Percentiles rank a stretch among this genome's conserved stretches.
phyloP scores from a whole-genome alignment of 305 asterid genomes.

The Rubia balearica region DNA sequence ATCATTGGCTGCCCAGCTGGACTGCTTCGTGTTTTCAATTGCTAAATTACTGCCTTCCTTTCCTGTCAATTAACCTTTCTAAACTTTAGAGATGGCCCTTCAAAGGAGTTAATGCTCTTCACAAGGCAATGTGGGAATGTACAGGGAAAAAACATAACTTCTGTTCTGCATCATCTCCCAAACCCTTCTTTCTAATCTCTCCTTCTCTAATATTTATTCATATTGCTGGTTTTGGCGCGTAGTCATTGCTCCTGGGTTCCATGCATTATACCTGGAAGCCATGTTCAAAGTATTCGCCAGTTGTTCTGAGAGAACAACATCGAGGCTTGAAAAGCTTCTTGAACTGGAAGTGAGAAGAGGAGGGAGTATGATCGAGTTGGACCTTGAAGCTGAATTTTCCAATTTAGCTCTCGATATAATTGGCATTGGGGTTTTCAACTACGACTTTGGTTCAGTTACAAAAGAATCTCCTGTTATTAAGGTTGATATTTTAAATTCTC shows the following conservation, averaged over 20 bases:
- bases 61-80: no score
- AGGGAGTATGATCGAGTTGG: slow-evolving; percentile 52
- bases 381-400: slow-evolving; percentile 91
- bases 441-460: slow-evolving; percentile 88
- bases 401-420: slow-evolving; percentile 89
- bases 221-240: slow-evolving; percentile 14
- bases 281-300: slow-evolving; percentile 79
- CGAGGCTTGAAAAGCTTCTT: slow-evolving; percentile 63
- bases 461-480: slow-evolving; percentile 93
- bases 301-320: slow-evolving; percentile 63
- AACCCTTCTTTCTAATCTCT: neutral
- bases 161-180: neutral
- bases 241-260: slow-evolving; percentile 96
- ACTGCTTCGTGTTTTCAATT: no score
- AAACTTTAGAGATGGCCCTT: no score
- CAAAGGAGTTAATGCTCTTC: neutral
- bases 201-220: neutral
- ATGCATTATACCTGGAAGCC: slow-evolving; percentile 84
- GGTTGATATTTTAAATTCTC: slow-evolving; percentile 32
- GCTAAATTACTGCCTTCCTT: no score
- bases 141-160: no score
- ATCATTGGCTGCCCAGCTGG: no score
- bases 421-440: slow-evolving; percentile 89
- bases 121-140: neutral
- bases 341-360: slow-evolving; percentile 45